phyloP scores from a whole-genome alignment of 225 moss, liverwort and hornwort species.

The Straminergon stramineum region DNA sequence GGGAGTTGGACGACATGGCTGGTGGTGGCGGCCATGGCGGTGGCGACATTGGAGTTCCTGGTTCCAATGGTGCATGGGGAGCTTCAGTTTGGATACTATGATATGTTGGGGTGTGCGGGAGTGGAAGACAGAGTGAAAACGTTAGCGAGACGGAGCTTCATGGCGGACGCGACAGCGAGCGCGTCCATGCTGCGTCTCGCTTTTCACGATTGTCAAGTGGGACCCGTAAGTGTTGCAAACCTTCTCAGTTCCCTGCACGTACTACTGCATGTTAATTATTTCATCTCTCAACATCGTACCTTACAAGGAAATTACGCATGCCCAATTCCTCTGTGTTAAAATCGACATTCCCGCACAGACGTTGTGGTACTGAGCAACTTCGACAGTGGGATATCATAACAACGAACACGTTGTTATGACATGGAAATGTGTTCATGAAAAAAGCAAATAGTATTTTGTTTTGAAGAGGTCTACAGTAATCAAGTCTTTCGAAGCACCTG shows the following conservation, averaged over 20 bases:
- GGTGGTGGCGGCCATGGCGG: neutral
- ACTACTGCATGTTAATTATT: too few relatives aligned
- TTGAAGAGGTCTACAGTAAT: neutral
- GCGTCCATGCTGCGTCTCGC: slow-evolving; percentile 68
- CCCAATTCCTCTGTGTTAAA: neutral
- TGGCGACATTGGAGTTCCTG: neutral
- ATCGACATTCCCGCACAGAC: neutral
- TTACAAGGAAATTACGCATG: neutral
- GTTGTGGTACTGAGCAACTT: neutral
- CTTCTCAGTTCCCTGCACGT: neutral
- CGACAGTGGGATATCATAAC: too few relatives aligned
- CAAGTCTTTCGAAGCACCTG: neutral
- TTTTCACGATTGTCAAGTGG: slow-evolving; percentile 89
- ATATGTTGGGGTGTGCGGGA: slow-evolving; percentile 2
- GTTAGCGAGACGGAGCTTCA: slow-evolving; percentile 7
- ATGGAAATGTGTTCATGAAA: neutral
- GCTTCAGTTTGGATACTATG: slow-evolving; percentile 17
- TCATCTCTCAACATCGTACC: neutral
- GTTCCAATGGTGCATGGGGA: neutral
- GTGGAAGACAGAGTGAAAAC: slow-evolving; percentile 33
- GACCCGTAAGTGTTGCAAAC: slow-evolving; percentile 13
- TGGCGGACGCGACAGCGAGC: slow-evolving; percentile 3
- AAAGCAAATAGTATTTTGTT: neutral
- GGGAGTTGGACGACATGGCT: neutral
- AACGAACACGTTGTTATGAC: too few relatives aligned